These are phyloP conservation scores for Russula ochroleuca DNA, from an alignment of 768 basidiomycete species.

Conservation along the genomic window DNA sequence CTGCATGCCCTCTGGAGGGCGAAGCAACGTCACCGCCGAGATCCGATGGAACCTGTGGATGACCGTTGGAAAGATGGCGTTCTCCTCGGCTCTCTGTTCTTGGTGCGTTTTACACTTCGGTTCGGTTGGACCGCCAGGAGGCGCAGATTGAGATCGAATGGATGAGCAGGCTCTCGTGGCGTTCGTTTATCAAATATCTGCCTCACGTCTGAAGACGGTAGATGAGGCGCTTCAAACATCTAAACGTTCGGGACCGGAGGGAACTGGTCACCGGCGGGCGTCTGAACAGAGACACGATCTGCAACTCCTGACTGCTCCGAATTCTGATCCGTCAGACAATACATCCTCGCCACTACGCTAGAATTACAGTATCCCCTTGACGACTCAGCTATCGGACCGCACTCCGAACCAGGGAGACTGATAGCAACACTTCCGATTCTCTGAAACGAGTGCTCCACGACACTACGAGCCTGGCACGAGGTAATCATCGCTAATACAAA, in stretches of 20 bases:
- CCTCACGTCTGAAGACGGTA: neutral
- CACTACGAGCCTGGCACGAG: no score
- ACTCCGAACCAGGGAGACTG: no score
- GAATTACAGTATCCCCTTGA: neutral
- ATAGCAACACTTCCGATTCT: neutral
- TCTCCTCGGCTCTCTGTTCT: conserved; percentile 50
- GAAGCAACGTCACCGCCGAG: conserved; percentile 34
- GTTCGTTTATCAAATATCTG: conserved; percentile 18
- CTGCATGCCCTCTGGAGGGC: conserved; percentile 42
- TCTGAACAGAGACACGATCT: conserved; percentile 10
- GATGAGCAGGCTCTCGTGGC: conserved; percentile 11
- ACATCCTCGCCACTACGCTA: neutral
- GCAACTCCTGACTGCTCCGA: conserved; percentile 8
- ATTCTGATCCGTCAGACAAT: neutral
- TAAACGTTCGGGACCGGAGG: neutral
- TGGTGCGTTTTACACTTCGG: conserved; percentile 38
- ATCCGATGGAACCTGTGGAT: conserved; percentile 50
- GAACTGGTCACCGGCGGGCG: neutral
- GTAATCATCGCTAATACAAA: neutral
- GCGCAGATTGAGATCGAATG: neutral
- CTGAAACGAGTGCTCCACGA: neutral
- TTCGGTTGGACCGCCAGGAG: neutral
- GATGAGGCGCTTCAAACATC: neutral
- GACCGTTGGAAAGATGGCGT: conserved; percentile 66
- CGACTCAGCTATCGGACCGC: neutral